Evolutionary conservation across 805 yeast species (phyloP).

Genomic region (Wickerhamiella domercqiae): DNA sequence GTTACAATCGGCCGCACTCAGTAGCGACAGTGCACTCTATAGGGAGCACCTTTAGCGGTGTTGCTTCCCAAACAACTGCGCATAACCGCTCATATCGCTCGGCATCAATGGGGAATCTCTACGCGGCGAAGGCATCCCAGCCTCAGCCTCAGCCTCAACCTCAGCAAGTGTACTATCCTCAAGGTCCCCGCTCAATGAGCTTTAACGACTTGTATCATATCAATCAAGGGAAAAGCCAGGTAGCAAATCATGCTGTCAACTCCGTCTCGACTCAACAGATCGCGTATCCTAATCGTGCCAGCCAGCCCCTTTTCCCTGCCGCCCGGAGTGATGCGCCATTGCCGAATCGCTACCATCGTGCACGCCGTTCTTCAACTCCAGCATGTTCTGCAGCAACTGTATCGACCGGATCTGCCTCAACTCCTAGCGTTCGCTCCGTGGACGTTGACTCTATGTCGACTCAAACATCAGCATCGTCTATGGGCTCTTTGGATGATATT

Average conservation of each 20-base stretch:
- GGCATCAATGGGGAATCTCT: neutral
- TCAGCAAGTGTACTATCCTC: neutral
- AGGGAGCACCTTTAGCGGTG: no score
- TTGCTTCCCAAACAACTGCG: no score
- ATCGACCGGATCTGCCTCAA: neutral
- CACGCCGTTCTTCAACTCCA: slow-evolving; percentile 1
- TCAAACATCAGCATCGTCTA: slow-evolving; percentile 7
- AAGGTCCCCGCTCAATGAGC: neutral
- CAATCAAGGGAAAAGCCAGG: neutral
- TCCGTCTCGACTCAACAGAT: no score
- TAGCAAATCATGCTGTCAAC: no score
- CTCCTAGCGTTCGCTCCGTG: slow-evolving; percentile 6
- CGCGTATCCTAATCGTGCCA: no score
- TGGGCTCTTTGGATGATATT: slow-evolving; percentile 6
- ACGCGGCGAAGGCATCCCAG: neutral
- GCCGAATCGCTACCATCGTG: slow-evolving; percentile 9
- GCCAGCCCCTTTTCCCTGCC: neutral
- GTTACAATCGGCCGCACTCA: no score
- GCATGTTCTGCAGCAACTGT: neutral
- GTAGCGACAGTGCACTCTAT: no score
- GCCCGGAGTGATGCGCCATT: neutral
- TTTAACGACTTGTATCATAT: neutral
- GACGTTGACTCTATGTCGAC: slow-evolving; percentile 11
- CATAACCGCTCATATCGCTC: neutral
- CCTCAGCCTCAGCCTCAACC: neutral